A percentile compares a stretch with the other conserved stretches of the same genome.
Evolutionary conservation across 2,329 filamentous ascomycete genomes (phyloP).

Genomic region (Cercospora brassicicola): DNA sequence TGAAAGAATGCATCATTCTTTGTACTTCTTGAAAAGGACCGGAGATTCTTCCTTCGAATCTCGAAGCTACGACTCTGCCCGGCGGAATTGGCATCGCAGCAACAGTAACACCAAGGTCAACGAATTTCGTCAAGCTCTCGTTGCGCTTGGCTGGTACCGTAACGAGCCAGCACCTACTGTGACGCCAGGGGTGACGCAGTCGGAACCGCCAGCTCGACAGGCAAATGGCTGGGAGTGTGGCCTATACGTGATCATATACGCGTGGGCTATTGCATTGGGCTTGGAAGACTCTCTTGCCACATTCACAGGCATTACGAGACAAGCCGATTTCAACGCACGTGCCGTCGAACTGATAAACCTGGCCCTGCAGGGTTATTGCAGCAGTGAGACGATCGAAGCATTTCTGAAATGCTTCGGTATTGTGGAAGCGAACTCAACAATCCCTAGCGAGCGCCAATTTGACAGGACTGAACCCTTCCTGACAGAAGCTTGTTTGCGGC

Average conservation of each 20-base stretch:
- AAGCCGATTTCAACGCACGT: background rate
- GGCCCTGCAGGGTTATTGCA: slow-evolving; percentile 11
- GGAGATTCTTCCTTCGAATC: background rate
- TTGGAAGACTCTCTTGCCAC: slow-evolving; percentile 4
- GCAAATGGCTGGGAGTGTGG: slow-evolving; percentile 15
- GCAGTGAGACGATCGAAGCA: slow-evolving; percentile 15
- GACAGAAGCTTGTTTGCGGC: background rate
- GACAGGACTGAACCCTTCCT: slow-evolving; percentile 9
- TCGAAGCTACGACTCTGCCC: slow-evolving; percentile 1
- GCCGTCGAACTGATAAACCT: slow-evolving; percentile 14
- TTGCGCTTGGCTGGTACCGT: background rate
- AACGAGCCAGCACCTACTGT: background rate
- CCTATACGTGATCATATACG: slow-evolving; percentile 17
- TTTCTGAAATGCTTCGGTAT: slow-evolving; percentile 21
- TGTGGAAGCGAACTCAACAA: background rate
- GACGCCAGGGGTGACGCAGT: background rate
- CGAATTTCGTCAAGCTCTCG: background rate
- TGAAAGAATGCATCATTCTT: background rate
- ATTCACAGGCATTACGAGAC: slow-evolving; percentile 6
- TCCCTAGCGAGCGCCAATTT: slow-evolving; percentile 12
- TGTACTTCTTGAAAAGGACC: background rate
- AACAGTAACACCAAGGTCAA: background rate
- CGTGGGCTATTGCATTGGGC: slow-evolving; percentile 20
- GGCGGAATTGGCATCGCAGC: background rate
- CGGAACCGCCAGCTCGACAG: background rate